Evolutionary conservation across 495 filamentous ascomycete genomes (phyloP).

Genomic region (Opeltia flavorubescens): DNA sequence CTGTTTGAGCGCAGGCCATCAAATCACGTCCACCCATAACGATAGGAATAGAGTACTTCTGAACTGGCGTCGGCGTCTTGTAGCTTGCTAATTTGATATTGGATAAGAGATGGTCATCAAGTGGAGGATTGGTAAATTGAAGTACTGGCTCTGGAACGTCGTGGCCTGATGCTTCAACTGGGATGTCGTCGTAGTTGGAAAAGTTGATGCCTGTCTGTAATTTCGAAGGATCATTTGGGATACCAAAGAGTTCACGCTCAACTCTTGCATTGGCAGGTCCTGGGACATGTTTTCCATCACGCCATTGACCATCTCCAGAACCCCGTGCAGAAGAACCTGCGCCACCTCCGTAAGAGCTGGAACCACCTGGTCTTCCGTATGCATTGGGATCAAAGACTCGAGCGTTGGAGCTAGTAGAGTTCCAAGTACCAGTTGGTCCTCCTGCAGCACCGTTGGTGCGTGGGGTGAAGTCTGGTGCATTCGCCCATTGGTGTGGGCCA

Average conservation of each 20-base stretch:
- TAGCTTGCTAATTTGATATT: constrained; percentile 93
- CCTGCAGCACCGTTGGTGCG: constrained; percentile 21
- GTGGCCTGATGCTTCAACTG: constrained; percentile 89
- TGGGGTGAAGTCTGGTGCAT: constrained; percentile 59
- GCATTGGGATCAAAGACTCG: constrained; percentile 48
- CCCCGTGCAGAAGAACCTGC: constrained; percentile 53
- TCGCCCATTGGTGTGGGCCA: constrained; percentile 44
- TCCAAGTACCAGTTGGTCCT: constrained; percentile 30
- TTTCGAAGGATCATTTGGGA: constrained; percentile 84
- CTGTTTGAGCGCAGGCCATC: constrained; percentile 98
- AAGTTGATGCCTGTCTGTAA: constrained; percentile 98
- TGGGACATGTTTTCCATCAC: constrained; percentile 88
- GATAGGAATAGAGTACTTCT: constrained; percentile 97
- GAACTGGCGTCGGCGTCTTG: constrained; percentile 86
- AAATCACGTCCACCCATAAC: constrained; percentile 93
- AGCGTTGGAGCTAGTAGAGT: constrained; percentile 22
- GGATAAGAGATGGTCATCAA: constrained; percentile 77
- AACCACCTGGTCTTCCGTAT: constrained; percentile 47
- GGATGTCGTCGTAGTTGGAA: constrained; percentile 98
- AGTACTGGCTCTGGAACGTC: constrained; percentile 86
- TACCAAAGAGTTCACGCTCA: constrained; percentile 92
- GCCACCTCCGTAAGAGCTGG: constrained; percentile 29
- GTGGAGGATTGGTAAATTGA: constrained; percentile 80
- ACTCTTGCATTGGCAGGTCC: constrained; percentile 75
- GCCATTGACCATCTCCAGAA: constrained; percentile 89